Percentiles rank a stretch among this genome's conserved stretches.
phyloP scores from a whole-genome alignment of 805 yeast genomes.

The Saccharomycopsis fodiens region DNA sequence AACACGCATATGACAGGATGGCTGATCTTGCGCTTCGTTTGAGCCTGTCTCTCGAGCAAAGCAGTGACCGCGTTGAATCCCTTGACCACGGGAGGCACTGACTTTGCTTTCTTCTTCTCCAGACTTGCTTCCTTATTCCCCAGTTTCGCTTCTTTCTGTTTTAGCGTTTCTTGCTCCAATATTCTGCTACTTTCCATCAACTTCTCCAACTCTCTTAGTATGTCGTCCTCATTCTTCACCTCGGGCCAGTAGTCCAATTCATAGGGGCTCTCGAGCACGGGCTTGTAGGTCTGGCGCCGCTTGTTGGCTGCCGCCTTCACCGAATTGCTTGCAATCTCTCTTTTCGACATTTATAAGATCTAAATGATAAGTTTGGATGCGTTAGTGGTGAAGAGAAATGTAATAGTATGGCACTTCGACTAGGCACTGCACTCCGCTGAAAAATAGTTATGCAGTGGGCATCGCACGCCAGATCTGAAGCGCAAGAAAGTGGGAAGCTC shows the following conservation, averaged over 20 bases:
- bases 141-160: background rate
- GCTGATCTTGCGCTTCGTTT: background rate
- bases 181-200: background rate
- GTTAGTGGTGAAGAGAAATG: background rate
- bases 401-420: no score
- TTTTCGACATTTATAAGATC: background rate
- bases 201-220: constrained; percentile 1
- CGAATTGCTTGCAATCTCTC: constrained; percentile 2
- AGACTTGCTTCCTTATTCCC: background rate
- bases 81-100: no score
- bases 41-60: constrained; percentile 14
- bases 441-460: no score
- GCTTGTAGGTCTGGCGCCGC: constrained; percentile 14
- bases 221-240: constrained; percentile 2
- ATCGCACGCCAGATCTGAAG: no score
- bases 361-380: background rate
- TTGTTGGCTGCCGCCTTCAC: constrained; percentile 10
- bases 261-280: constrained; percentile 19
- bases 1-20: constrained; percentile 3
- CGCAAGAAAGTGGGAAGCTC: no score
- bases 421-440: no score
- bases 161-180: background rate
- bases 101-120: background rate
- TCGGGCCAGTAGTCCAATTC: background rate
- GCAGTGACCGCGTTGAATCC: constrained; percentile 18